A percentile compares a stretch with the other conserved stretches of the same genome.
Evolutionary conservation across 1,284 basidiomycete species (phyloP).

Genomic region (Sphaerobolus stellatus): DNA sequence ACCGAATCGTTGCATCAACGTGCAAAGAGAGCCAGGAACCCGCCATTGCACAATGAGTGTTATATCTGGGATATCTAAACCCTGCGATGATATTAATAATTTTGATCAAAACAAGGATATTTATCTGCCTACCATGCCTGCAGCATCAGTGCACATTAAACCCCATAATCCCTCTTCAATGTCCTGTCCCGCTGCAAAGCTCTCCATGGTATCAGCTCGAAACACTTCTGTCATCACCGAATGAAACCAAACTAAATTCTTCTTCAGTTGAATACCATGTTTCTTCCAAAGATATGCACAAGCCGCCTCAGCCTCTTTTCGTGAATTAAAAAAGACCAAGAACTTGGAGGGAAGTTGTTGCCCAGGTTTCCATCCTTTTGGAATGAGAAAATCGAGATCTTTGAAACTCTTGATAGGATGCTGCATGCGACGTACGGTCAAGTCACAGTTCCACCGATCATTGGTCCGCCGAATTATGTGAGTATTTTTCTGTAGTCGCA

Average conservation of each 20-base stretch:
- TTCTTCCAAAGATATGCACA: neutral
- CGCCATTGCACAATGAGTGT: too few relatives aligned
- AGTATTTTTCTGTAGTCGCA: neutral
- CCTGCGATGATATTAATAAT: neutral
- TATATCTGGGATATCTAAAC: neutral
- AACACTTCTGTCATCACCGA: neutral
- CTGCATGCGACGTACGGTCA: neutral
- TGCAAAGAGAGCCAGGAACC: neutral
- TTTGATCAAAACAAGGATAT: too few relatives aligned
- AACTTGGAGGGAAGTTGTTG: neutral
- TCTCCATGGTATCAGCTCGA: neutral
- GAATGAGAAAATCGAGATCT: neutral
- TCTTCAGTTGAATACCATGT: neutral
- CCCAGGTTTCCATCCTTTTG: neutral
- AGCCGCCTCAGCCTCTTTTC: neutral
- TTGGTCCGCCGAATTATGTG: neutral
- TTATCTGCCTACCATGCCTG: neutral
- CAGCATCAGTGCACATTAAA: neutral
- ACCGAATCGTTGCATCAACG: neutral
- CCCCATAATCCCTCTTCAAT: neutral
- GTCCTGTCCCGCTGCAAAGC: neutral
- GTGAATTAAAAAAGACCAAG: neutral
- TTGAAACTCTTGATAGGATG: neutral
- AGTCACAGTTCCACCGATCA: neutral
- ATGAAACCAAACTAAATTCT: slow-evolving; percentile 1